Evolutionary conservation across 768 basidiomycete species (phyloP), one percentile per base, ranked within the genome.

Genomic region (Arthromyces matolae): DNA sequence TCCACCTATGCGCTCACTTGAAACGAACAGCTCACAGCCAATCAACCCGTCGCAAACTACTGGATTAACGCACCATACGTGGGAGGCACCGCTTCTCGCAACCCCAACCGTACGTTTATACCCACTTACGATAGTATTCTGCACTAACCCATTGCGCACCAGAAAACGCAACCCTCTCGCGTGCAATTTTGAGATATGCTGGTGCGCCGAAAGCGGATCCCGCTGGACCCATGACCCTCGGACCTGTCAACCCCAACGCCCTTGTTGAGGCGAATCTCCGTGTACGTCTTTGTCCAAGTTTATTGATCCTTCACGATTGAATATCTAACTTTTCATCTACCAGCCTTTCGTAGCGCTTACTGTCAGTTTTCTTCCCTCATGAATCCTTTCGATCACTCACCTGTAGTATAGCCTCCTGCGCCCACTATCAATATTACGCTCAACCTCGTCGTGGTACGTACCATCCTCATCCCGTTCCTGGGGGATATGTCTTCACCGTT

Each of bases 141-240:
- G n/a, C n/a, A n/a, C n/a, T n/a, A n/a, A n/a, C n/a, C n/a, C n/a
- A n/a, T n/a, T n/a, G n/a, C n/a, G n/a, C n/a, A 40, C 12, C 55
- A 62, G 60, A 60, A 49, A 62, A 62, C 62, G 62, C 52, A 49
- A 63, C 62, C 9, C 52, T 57, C 20, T 65, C 64, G 38, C 55
- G 62, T 22, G 71, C 67, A 4, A 61, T 72, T 36, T 46, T 72
- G 48, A 58, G 64, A 16, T 72, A 72, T 50, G 32, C 40, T 4
- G 67, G 66, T 13, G 71, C 71, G 10, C 58, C 56, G 2, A 4
- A 41, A 23, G 47, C 37, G 8, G 60, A 69, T n/a, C 71, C 71
- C 4, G 38, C 50, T 14, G 56, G 64, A 1, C 58, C 58, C 4
- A 53, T 57, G 56, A 52, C 53, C 14, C n/a, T 37, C 20, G 58